phyloP scores from a whole-genome alignment of 1,139 yeast species.

The Geotrichum carabidarum region DNA sequence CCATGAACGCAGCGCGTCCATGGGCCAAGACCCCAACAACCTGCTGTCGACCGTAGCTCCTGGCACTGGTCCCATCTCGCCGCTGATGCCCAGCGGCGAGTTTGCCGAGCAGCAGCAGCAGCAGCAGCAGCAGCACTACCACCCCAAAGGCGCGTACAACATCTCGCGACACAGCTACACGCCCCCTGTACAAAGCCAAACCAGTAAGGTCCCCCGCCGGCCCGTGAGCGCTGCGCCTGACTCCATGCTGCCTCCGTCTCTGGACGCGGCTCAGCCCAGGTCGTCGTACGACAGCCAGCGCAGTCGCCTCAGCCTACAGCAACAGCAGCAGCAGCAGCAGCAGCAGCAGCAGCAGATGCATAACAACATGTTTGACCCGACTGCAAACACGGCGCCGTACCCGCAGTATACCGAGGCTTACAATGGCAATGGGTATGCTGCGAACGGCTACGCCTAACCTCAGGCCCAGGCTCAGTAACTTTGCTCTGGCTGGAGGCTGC shows the following conservation, averaged over 20 bases:
- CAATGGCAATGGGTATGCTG: too few relatives aligned
- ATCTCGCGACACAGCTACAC: background rate
- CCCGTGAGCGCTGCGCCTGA: background rate
- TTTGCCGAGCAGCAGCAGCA: background rate
- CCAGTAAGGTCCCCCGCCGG: background rate
- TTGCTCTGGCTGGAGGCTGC: too few relatives aligned
- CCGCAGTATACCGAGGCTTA: background rate
- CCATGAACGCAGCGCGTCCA: conserved; percentile 34
- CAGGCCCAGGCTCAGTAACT: too few relatives aligned
- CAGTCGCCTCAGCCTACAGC: background rate
- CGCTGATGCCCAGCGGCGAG: conserved; percentile 13
- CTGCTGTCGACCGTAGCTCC: conserved; percentile 28
- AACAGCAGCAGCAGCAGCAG: too few relatives aligned
- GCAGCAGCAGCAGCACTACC: background rate
- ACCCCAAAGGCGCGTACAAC: too few relatives aligned
- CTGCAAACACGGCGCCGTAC: conserved; percentile 20
- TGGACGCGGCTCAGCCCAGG: background rate
- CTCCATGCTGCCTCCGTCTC: background rate
- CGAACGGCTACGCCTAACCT: too few relatives aligned
- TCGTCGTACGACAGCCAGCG: background rate
- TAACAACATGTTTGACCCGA: conserved; percentile 27
- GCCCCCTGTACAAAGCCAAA: background rate
- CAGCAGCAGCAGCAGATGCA: background rate
- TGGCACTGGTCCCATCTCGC: conserved; percentile 31
- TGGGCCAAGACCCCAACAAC: conserved; percentile 34